These are phyloP conservation scores for Lathyrus tuberosus DNA, from an alignment of 306 rosid genomes.

Conservation along the genomic window DNA sequence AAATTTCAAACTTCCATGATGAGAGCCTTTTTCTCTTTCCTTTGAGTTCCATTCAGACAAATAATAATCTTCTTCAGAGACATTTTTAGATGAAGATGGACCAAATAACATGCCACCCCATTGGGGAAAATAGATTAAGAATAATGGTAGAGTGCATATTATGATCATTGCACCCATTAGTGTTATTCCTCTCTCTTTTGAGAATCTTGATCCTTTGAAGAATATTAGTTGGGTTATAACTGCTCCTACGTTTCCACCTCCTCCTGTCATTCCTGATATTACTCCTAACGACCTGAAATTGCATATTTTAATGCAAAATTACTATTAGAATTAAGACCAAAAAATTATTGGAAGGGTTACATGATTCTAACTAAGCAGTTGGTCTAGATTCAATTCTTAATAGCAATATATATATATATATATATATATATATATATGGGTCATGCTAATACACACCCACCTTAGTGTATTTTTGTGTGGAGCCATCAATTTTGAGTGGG, in stretches of 20 bases:
- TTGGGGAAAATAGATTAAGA: slow-evolving; percentile 70
- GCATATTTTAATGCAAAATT: not conserved
- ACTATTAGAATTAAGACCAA: too few relatives aligned
- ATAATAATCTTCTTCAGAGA: slow-evolving; percentile 79
- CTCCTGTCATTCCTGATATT: slow-evolving; percentile 91
- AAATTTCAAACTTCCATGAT: slow-evolving; percentile 65
- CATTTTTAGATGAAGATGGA: slow-evolving; percentile 49
- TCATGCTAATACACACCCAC: too few relatives aligned
- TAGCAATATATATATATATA: too few relatives aligned
- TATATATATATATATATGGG: too few relatives aligned
- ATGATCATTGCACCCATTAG: slow-evolving; percentile 89
- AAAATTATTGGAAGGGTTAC: too few relatives aligned
- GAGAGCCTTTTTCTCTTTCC: slow-evolving; percentile 67
- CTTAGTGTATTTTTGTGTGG: too few relatives aligned
- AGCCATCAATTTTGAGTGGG: too few relatives aligned
- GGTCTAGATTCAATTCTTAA: too few relatives aligned
- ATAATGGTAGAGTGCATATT: slow-evolving; percentile 63
- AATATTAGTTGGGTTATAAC: slow-evolving; percentile 77
- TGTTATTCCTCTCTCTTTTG: slow-evolving; percentile 79
- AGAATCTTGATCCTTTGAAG: slow-evolving; percentile 75
- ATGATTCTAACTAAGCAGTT: too few relatives aligned
- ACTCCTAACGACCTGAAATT: slow-evolving; percentile 77
- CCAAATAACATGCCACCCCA: slow-evolving; percentile 91
- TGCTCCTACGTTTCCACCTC: slow-evolving; percentile 94
- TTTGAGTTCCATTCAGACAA: slow-evolving; percentile 67